Evolutionary conservation across 345 rosid genomes (phyloP), one percentile per base, ranked within the genome.

Genomic region (Citrus inodora): DNA sequence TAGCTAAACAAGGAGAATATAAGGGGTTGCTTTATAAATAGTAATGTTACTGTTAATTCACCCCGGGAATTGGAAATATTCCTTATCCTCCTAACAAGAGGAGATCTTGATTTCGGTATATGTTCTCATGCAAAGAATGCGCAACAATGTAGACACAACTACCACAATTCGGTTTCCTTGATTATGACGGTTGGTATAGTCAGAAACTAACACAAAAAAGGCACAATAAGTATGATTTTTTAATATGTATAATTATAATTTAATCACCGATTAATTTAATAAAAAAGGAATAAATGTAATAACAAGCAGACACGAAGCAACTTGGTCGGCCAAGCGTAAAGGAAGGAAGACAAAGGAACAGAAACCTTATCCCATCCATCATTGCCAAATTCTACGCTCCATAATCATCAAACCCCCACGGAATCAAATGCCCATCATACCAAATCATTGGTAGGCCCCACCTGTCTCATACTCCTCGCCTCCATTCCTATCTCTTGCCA

Each of bases 381-480:
- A 79, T 79, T 75, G 89, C 84, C 88, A 87, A 80, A 38, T 85
- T 85, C 84, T 82, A 84, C 88, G 88, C 86, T 78, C 87, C 82
- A 84, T 1, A 82, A 84, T 84, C 86, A 78, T 73, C 88, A 66
- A 81, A 81, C 78, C 83, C 86, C 86, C 86, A 80, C 83, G 84
- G 88, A 80, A 87, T 87, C 91, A 71, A 87, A 85, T 84, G 83
- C 85, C 75, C 88, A 87, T 83, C 89, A 80, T 82, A 82, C 88
- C 79, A 90, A 87, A 90, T 90, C 88, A 90, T 88, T 88, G 83
- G 85, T 80, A 89, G 89, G 80, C 80, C 85, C 86, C 58, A 59
- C 35, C 4, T 86, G 81, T 80, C 79, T 46, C 71, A 33, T 38
- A 67, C 27, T 30, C 13, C 66, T 46, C 27, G 1, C 61, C 46